phyloP scores from a whole-genome alignment of 2,329 filamentous ascomycete species.

The Daldinia sp. region DNA sequence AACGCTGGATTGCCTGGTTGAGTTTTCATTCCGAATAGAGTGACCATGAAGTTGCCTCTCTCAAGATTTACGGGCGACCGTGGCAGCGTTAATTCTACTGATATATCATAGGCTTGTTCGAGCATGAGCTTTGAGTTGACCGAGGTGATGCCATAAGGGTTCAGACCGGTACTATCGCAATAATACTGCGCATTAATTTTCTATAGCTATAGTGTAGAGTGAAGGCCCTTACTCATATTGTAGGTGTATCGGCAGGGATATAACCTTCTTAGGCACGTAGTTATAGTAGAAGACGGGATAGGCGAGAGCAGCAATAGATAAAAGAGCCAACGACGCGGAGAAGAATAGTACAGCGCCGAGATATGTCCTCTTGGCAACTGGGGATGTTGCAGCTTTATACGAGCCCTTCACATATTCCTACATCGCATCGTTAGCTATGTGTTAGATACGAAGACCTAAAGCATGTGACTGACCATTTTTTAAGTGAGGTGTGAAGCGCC shows the following conservation, averaged over 20 bases:
- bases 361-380: conserved; percentile 58
- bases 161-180: conserved; percentile 53
- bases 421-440: neutral
- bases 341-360: conserved; percentile 58
- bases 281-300: conserved; percentile 64
- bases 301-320: conserved; percentile 57
- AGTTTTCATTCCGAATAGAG: conserved; percentile 71
- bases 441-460: too few relatives aligned
- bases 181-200: neutral
- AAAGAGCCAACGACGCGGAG: conserved; percentile 53
- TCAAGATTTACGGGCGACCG: conserved; percentile 78
- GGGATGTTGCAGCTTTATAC: conserved; percentile 56
- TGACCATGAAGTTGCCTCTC: conserved; percentile 94
- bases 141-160: conserved; percentile 61
- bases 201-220: neutral
- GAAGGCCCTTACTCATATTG: conserved; percentile 62
- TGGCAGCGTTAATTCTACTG: conserved; percentile 77
- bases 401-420: conserved; percentile 44
- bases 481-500: conserved; percentile 21
- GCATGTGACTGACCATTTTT: conserved; percentile 33
- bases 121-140: conserved; percentile 66
- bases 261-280: conserved; percentile 64
- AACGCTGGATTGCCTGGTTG: conserved; percentile 47
- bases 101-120: conserved; percentile 85
- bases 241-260: conserved; percentile 61